These are phyloP conservation scores for Sporothrix dimorphospora DNA, from an alignment of 2,329 filamentous ascomycete species.

Conservation along the genomic window DNA sequence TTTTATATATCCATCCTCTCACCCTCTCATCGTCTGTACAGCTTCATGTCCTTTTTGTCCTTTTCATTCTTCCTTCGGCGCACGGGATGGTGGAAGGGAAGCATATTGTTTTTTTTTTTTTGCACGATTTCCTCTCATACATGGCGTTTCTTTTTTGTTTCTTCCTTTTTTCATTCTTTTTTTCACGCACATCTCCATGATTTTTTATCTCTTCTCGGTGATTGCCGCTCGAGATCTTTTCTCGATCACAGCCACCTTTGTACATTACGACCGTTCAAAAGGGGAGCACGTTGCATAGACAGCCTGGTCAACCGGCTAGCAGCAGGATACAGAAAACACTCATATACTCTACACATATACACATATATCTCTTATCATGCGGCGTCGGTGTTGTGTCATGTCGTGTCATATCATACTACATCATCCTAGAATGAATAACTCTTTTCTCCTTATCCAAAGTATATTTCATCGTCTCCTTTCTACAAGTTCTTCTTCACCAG, in stretches of 20 bases:
- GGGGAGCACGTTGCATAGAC: slow-evolving; percentile 15
- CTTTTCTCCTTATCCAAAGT: background rate
- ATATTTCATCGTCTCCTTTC: background rate
- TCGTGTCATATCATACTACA: background rate
- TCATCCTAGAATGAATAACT: too few species aligned
- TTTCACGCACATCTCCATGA: slow-evolving; percentile 19
- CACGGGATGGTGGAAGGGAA: slow-evolving; percentile 9
- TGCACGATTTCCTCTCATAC: slow-evolving; percentile 18
- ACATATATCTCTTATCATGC: background rate
- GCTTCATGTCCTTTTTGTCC: background rate
- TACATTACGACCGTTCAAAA: slow-evolving; percentile 21
- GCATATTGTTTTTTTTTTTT: background rate
- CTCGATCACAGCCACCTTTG: background rate
- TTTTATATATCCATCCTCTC: too few species aligned
- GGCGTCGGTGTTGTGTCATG: background rate
- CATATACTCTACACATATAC: slow-evolving; percentile 7
- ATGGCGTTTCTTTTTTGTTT: slow-evolving; percentile 23
- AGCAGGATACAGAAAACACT: slow-evolving; percentile 23
- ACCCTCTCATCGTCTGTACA: background rate
- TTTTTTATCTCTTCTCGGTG: background rate
- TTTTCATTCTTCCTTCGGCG: slow-evolving; percentile 1
- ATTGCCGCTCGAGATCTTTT: background rate
- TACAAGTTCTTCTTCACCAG: slow-evolving; percentile 40
- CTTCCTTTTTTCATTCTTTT: background rate
- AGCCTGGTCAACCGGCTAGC: background rate